Evolutionary conservation across 2,329 filamentous ascomycete genomes (phyloP), one percentile per base, ranked within the genome.

Genomic region (Colletotrichum musicola): DNA sequence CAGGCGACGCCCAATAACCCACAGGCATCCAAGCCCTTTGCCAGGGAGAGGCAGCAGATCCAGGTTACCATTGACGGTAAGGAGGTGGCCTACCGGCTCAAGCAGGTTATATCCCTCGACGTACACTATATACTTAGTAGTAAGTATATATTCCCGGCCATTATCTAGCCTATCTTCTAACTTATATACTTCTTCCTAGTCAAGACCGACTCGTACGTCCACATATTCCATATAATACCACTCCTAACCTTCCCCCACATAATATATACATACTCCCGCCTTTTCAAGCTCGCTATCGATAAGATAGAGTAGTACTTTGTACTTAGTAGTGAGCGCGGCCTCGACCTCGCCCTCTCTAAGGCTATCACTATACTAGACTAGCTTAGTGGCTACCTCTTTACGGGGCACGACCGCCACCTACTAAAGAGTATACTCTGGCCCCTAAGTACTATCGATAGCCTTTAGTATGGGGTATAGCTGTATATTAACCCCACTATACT

Each of bases 101-200:
- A 71, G 62, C 46, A 69, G 38, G 69, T 71, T 3, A 35, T 71
- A 0, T 58, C 54, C 2, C 27, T 71, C 4, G 18, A 63, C 20
- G 27, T 62, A 20, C 7, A 13, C 13, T 7, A 30, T 4, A 55
- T 71, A 16, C 16, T 57, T 6, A 13, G 20, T 30, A 3, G 12
- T 2, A 6, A 63, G 30, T 18, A 56, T 20, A 67, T 50, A 40
- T 67, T 71, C n/a, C 4, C 40, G 18, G 35, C 53, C 4, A 38
- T 71, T 12, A 40, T 71, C 16, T 6, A 40, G 25, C 62, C 62
- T 16, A 64, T 71, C 54, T 71, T 69, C 38, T 20, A 71, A 44
- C 50, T 71, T 2, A 69, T 69, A 18, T 44, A 51, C 27, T 65
- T 71, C 55, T 69, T 71, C 62, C 42, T 64, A 13, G 16, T 59